These are phyloP conservation scores for Lolium rigidum DNA, from an alignment of 176 grass and related monocot species.

Conservation along the genomic window DNA sequence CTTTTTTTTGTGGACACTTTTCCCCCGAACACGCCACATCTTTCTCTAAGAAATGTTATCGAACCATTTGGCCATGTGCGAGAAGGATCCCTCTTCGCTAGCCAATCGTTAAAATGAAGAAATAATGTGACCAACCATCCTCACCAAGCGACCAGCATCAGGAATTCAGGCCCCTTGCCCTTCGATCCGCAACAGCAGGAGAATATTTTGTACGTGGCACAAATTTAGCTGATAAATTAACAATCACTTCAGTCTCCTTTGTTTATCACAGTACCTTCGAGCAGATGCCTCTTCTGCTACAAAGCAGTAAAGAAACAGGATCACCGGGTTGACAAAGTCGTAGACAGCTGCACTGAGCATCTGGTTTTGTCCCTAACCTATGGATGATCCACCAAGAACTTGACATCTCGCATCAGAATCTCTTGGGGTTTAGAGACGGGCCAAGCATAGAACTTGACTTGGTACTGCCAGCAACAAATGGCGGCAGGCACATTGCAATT, in stretches of 20 bases:
- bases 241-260: background rate
- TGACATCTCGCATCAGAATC: background rate
- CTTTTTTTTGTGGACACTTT: background rate
- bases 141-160: no score
- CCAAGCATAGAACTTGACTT: background rate
- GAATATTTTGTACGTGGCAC: background rate
- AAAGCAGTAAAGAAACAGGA: background rate
- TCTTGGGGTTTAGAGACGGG: background rate
- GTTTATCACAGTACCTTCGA: background rate
- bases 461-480: background rate
- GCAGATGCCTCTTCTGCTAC: background rate
- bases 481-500: background rate
- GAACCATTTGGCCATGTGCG: background rate
- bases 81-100: background rate
- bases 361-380: background rate
- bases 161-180: background rate
- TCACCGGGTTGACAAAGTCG: slow-evolving; percentile 2
- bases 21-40: background rate
- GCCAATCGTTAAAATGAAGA: background rate
- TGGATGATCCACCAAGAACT: background rate
- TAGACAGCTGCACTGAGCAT: background rate
- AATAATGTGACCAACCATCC: no score
- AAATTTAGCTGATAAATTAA: no score
- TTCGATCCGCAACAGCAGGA: background rate
- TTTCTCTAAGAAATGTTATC: background rate